Evolutionary conservation across 2,329 filamentous ascomycete species (phyloP).

Genomic region (Aspergillus melleus): DNA sequence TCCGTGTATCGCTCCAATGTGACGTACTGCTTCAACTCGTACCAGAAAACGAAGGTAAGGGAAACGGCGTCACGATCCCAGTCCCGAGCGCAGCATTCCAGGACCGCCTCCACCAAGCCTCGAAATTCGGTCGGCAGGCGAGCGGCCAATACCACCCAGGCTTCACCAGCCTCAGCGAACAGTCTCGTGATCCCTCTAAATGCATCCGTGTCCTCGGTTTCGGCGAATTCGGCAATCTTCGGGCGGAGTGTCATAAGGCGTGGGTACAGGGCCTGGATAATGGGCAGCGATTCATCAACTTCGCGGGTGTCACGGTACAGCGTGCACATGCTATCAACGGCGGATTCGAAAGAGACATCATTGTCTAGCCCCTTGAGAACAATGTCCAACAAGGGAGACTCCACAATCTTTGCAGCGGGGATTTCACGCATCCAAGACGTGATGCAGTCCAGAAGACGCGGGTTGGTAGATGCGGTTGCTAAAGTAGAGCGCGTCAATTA

Average conservation of each 20-base stretch:
- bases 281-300: slow-evolving; percentile 82
- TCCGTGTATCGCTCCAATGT: slow-evolving; percentile 86
- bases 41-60: slow-evolving; percentile 97
- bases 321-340: slow-evolving; percentile 87
- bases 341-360: slow-evolving; percentile 78
- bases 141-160: slow-evolving; percentile 91
- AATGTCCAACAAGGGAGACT: slow-evolving; percentile 78
- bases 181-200: slow-evolving; percentile 88
- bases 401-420: slow-evolving; percentile 76
- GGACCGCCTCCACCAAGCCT: slow-evolving; percentile 79
- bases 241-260: slow-evolving; percentile 73
- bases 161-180: slow-evolving; percentile 88
- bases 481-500: slow-evolving; percentile 20
- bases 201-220: slow-evolving; percentile 78
- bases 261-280: slow-evolving; percentile 81
- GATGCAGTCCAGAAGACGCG: slow-evolving; percentile 89
- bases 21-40: slow-evolving; percentile 94
- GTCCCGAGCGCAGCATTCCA: slow-evolving; percentile 89
- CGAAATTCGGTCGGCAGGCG: slow-evolving; percentile 80
- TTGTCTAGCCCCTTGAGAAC: slow-evolving; percentile 75
- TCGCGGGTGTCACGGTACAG: slow-evolving; percentile 91
- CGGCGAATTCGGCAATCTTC: slow-evolving; percentile 71
- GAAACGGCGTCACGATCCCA: slow-evolving; percentile 88
- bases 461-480: slow-evolving; percentile 80
- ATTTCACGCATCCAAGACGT: slow-evolving; percentile 97